Base-by-base conservation (phyloP, 441 rosid species). In the Rhodomyrtus psidioides region DNA sequence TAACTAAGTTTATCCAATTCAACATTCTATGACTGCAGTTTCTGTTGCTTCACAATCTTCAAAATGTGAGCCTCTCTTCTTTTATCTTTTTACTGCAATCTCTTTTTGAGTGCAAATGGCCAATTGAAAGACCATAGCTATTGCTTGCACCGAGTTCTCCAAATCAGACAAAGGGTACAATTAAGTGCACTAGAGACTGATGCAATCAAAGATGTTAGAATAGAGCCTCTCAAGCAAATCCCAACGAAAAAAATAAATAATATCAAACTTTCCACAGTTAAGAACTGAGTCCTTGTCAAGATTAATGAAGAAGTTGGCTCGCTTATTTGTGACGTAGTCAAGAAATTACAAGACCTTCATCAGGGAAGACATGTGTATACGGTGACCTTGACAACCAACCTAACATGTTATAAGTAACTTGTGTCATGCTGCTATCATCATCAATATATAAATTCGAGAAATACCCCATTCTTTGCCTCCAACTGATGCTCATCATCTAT, bases 401-500 rank as follows among this genome's bases (percentile, higher is more conserved):
- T 70, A 70, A 70, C 49, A 70, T 39, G 49, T 70, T 21, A 70
- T 6, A 39, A 70, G n/a, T 70, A 70, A 70, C 58, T 56, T 28
- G 46, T 42, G 53, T 55, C 46, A 55, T 55, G 79, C 4, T 23
- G 54, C 6, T 59, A 17, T 82, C 24, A 17, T 82, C 24, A 70
- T 70, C 65, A 55, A 46, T 81, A 86, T 70, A 60, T 62, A 34
- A 62, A 39, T 57, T 84, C 53, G 76, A 46, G 82, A 34, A 6
- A 76, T 94, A 96, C 99, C 96, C 97, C 99, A 91, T 93, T 95
- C 87, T 60, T 95, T 88, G 99, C 95, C 91, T 97, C 98, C 90
- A 87, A 65, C 46, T 95, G 94, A 89, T 97, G 99, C 88, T 93
- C 96, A 70, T 97, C 99, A n/a, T 97, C 99, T 84, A 97, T 96